Conservation (phyloP, 306 rosid species). For the Hippophae tibetana region DNA sequence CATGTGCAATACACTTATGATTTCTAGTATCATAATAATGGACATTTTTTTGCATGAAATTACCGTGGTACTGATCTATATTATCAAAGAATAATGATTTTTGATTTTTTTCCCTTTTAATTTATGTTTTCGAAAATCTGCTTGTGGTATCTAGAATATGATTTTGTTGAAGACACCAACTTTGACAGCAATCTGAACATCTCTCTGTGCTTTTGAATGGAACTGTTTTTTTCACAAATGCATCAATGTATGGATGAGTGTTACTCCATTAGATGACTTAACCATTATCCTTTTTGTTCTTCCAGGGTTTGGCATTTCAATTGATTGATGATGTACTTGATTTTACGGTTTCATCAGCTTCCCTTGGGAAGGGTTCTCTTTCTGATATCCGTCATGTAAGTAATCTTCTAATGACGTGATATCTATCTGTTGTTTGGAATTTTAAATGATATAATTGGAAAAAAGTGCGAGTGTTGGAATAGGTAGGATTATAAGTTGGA, state of each 20-base stretch:
- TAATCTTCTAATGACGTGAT: conserved; percentile 11
- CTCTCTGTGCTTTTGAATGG: not conserved
- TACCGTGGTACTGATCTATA: too few species aligned
- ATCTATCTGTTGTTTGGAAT: not conserved
- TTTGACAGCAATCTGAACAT: too few species aligned
- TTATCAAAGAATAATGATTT: too few species aligned
- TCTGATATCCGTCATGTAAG: conserved; percentile 82
- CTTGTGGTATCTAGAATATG: not conserved
- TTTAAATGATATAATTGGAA: too few species aligned
- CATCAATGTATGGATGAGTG: not conserved
- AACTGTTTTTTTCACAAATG: not conserved
- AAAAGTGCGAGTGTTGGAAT: too few species aligned
- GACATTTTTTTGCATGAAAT: too few species aligned
- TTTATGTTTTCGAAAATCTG: not conserved
- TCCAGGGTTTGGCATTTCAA: conserved; percentile 91
- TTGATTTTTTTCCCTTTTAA: too few species aligned
- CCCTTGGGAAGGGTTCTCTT: conserved; percentile 92
- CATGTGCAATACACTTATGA: too few species aligned
- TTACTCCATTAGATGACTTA: not conserved
- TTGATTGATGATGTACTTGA: conserved; percentile 91
- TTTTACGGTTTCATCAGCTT: conserved; percentile 81
- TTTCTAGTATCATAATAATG: too few species aligned
- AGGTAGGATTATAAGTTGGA: too few species aligned
- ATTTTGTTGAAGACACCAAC: too few species aligned
- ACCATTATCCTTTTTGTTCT: conserved; percentile 8